phyloP scores from a whole-genome alignment of 2,329 filamentous ascomycete species.

The Metarhizium humberi region DNA sequence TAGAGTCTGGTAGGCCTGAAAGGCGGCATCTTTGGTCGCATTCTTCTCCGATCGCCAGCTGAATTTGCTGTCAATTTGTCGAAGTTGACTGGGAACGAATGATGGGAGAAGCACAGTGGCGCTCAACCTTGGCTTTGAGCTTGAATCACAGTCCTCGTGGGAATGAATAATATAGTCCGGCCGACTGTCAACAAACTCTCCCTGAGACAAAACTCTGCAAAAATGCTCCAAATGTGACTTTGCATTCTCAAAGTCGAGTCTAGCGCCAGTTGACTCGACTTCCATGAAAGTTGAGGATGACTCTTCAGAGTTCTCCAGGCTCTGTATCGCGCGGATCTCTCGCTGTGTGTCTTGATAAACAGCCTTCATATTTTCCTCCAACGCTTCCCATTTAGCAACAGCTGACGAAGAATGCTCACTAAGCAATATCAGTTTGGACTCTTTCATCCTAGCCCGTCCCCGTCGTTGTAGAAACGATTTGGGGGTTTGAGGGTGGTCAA shows the following conservation, averaged over 20 bases:
- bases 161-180: constrained; percentile 57
- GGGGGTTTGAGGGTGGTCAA: constrained; percentile 38
- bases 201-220: constrained; percentile 51
- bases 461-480: constrained; percentile 51
- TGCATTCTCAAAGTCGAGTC: constrained; percentile 64
- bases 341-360: constrained; percentile 58
- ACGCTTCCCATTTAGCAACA: constrained; percentile 45
- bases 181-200: constrained; percentile 51
- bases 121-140: constrained; percentile 22
- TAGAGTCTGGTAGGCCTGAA: constrained; percentile 65
- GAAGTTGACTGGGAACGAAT: constrained; percentile 45
- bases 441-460: constrained; percentile 40
- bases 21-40: constrained; percentile 73
- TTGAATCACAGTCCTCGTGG: constrained; percentile 15
- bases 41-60: constrained; percentile 63
- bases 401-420: constrained; percentile 19
- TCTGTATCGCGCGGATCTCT: constrained; percentile 32
- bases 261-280: constrained; percentile 43
- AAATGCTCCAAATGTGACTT: constrained; percentile 75
- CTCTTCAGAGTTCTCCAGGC: constrained; percentile 35
- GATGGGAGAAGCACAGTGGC: constrained; percentile 64
- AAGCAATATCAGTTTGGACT: constrained; percentile 42
- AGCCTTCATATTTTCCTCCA: constrained; percentile 66
- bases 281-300: constrained; percentile 18
- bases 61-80: constrained; percentile 13